phyloP scores from a whole-genome alignment of 2,329 filamentous ascomycete species.

The Trichoderma sp. region DNA sequence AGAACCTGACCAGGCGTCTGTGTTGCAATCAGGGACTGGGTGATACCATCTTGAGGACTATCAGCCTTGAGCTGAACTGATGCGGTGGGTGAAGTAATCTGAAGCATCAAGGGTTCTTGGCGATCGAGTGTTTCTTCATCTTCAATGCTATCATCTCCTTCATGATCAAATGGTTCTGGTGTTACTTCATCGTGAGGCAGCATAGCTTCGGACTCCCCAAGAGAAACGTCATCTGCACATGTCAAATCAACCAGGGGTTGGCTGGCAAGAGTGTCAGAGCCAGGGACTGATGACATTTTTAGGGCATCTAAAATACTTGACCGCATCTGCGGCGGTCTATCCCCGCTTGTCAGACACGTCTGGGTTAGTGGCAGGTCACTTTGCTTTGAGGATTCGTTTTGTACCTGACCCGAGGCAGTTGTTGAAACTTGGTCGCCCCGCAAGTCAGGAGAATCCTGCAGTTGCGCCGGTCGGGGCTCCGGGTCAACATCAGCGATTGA shows the following conservation, averaged over 20 bases:
- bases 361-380: neutral
- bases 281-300: neutral
- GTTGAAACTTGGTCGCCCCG: neutral
- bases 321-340: neutral
- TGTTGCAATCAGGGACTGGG: neutral
- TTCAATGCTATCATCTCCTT: neutral
- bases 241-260: neutral
- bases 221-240: neutral
- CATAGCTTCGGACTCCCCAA: neutral
- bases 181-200: neutral
- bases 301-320: neutral
- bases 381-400: neutral
- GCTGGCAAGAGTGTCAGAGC: neutral
- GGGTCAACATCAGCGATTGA: constrained; percentile 27
- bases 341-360: neutral
- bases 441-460: constrained; percentile 23
- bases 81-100: neutral
- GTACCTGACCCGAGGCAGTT: neutral
- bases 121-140: neutral
- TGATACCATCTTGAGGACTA: neutral
- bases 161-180: neutral
- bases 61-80: neutral
- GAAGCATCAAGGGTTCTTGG: neutral
- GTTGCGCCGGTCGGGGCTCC: constrained; percentile 18
- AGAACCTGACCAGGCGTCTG: neutral